Percentiles rank a stretch among this genome's conserved stretches.
phyloP scores from a whole-genome alignment of 768 basidiomycete species.

The Podaxis pistillaris region DNA sequence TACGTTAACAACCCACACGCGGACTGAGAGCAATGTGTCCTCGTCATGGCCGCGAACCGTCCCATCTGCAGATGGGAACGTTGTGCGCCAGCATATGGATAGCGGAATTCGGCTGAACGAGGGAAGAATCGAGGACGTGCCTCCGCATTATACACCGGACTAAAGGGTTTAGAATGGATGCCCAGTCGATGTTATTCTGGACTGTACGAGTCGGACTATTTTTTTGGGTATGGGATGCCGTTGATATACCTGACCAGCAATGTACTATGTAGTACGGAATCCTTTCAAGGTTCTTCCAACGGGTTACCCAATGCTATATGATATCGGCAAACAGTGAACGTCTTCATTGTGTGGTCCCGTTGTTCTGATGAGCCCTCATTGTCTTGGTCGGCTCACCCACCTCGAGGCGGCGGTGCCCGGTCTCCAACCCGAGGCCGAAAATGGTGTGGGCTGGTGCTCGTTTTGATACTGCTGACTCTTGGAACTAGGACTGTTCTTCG shows the following conservation, averaged over 20 bases:
- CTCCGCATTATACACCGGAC: background rate
- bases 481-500: too few relatives aligned
- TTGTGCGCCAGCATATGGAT: background rate
- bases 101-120: conserved; percentile 2
- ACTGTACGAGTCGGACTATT: background rate
- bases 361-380: background rate
- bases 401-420: background rate
- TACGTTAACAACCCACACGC: background rate
- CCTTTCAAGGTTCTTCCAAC: too few relatives aligned
- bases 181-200: background rate
- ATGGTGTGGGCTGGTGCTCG: background rate
- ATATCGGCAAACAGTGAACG: background rate
- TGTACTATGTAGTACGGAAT: too few relatives aligned
- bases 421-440: background rate
- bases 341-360: background rate
- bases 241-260: background rate
- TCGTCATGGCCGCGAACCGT: background rate
- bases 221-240: background rate
- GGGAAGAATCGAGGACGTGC: background rate
- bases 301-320: too few relatives aligned
- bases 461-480: too few relatives aligned
- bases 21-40: background rate
- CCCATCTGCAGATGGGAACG: background rate
- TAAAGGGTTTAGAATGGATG: background rate
- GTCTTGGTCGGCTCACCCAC: background rate